Conservation (phyloP, 306 rosid genomes). For the Acacia crassicarpa region DNA sequence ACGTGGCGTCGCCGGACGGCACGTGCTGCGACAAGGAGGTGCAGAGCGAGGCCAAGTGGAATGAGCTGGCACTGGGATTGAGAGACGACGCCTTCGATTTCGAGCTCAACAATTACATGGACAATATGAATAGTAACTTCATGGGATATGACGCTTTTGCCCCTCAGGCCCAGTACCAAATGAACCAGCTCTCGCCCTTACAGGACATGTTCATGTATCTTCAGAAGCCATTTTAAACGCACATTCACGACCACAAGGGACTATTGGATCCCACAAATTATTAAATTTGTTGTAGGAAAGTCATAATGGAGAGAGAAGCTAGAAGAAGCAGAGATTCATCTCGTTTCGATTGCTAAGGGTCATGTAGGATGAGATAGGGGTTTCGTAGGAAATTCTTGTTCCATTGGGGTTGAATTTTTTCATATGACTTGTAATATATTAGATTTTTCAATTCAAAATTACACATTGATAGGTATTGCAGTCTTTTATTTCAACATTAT, state of each 20-base stretch:
- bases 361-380: background rate
- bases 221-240: constrained; percentile 46
- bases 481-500: background rate
- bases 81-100: constrained; percentile 40
- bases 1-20: constrained; percentile 69
- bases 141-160: constrained; percentile 55
- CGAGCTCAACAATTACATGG: constrained; percentile 57
- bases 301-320: background rate
- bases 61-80: constrained; percentile 8
- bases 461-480: background rate
- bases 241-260: background rate
- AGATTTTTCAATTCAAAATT: constrained; percentile 20
- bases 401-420: constrained; percentile 35
- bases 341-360: background rate
- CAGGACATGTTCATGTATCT: constrained; percentile 65
- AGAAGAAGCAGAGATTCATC: background rate
- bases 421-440: constrained; percentile 11
- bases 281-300: constrained; percentile 18
- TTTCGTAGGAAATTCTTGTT: constrained; percentile 34
- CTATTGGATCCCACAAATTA: background rate
- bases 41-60: constrained; percentile 71
- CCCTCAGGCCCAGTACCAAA: constrained; percentile 45
- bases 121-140: constrained; percentile 10
- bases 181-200: constrained; percentile 53
- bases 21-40: constrained; percentile 73